Percentiles rank a stretch among this genome's conserved stretches.
Conservation (phyloP, 495 filamentous ascomycete genomes). For the Lineolata rhizophorae region DNA sequence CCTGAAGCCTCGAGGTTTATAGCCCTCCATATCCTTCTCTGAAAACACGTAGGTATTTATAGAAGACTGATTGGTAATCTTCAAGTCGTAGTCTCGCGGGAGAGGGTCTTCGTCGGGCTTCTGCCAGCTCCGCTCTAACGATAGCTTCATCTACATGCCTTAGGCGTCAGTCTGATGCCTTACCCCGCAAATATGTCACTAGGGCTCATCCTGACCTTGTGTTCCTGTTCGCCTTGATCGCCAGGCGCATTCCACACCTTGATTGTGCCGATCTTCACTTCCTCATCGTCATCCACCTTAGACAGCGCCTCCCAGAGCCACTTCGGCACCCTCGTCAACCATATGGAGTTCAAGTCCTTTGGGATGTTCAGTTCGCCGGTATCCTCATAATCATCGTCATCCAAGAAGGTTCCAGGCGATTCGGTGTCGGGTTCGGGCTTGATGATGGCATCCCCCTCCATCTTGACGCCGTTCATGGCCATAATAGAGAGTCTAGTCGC, state of each 20-base stretch:
- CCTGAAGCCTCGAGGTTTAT: constrained; percentile 13
- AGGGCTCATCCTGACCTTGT: too few relatives aligned
- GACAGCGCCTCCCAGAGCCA: constrained; percentile 54
- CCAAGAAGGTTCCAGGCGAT: constrained; percentile 36
- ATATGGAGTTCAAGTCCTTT: constrained; percentile 31
- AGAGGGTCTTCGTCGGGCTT: constrained; percentile 39
- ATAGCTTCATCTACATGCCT: constrained; percentile 25
- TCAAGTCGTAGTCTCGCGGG: constrained; percentile 66
- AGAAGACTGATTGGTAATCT: constrained; percentile 35
- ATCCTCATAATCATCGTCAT: constrained; percentile 71
- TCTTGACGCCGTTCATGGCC: constrained; percentile 17
- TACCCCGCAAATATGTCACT: too few relatives aligned
- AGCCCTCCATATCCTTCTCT: constrained; percentile 75
- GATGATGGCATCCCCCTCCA: constrained; percentile 27
- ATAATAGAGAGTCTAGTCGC: too few relatives aligned
- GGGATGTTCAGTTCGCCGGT: constrained; percentile 67
- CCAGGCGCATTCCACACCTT: constrained; percentile 29
- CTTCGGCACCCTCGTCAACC: constrained; percentile 54
- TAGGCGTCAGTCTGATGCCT: constrained; percentile 2
- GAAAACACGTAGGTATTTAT: constrained; percentile 77
- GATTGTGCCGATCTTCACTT: constrained; percentile 54
- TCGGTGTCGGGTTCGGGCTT: constrained; percentile 44
- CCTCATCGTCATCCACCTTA: constrained; percentile 31
- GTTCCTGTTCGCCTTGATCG: constrained; percentile 30
- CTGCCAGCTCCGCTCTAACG: constrained; percentile 25